Evolutionary conservation across 2,329 filamentous ascomycete species (phyloP).

Genomic region (Pleurostoma richardsiae): DNA sequence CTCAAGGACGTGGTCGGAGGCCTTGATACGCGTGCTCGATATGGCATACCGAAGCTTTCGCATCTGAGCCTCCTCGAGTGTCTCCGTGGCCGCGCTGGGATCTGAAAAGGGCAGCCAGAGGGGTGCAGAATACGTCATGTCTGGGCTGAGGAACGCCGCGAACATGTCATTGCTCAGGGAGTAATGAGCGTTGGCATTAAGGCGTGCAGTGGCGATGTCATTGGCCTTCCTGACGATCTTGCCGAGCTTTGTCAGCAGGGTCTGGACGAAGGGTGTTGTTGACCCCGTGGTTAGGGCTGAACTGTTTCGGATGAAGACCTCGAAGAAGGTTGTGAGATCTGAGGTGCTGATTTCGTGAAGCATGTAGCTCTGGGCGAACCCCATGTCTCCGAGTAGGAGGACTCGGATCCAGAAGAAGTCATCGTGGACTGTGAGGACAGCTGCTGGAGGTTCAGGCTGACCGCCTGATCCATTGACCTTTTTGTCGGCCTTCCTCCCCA

Average conservation of each 20-base stretch:
- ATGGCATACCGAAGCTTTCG: conserved; percentile 8
- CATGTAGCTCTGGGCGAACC: conserved; percentile 9
- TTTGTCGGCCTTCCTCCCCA: neutral
- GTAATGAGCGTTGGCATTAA: conserved; percentile 6
- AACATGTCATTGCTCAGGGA: conserved; percentile 9
- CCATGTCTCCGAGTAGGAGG: conserved; percentile 5
- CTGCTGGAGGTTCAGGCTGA: neutral
- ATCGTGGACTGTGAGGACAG: conserved; percentile 1
- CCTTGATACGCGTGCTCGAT: conserved; percentile 1
- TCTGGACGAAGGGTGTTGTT: neutral
- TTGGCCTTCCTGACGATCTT: neutral
- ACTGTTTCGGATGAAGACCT: conserved; percentile 9
- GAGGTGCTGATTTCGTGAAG: conserved; percentile 6
- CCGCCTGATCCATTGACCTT: too few species aligned
- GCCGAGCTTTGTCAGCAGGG: neutral
- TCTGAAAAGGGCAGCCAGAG: conserved; percentile 7
- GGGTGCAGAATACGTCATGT: conserved; percentile 10
- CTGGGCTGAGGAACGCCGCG: conserved; percentile 7
- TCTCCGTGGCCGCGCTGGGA: conserved; percentile 1
- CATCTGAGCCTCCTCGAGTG: conserved; percentile 8
- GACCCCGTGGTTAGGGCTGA: neutral
- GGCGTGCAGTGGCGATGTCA: conserved; percentile 1
- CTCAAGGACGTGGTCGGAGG: conserved; percentile 8
- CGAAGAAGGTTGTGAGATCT: conserved; percentile 5
- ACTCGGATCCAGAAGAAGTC: conserved; percentile 7